These are phyloP conservation scores for Dioscorea zingiberensis DNA, from an alignment of 106 monocot genomes.

Conservation along the genomic window DNA sequence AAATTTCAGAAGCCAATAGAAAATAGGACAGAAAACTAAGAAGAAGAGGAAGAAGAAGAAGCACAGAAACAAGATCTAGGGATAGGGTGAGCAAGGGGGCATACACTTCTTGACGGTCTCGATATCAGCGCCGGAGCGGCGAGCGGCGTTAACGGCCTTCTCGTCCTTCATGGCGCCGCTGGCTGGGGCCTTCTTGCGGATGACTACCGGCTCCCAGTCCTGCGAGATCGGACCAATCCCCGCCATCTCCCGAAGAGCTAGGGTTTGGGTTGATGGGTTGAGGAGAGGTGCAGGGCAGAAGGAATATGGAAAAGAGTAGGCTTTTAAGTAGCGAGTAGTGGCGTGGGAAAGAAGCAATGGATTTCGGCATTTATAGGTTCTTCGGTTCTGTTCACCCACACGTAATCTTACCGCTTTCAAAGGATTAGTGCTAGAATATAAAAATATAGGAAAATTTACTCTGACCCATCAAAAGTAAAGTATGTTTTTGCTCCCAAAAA, in stretches of 20 bases:
- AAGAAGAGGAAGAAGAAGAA: background rate
- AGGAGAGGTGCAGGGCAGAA: background rate
- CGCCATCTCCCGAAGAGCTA: constrained; percentile 33
- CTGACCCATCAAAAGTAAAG: too few relatives aligned
- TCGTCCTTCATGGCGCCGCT: constrained; percentile 95
- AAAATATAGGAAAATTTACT: too few relatives aligned
- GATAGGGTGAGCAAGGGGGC: background rate
- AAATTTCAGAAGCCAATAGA: background rate
- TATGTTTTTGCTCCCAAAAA: too few relatives aligned
- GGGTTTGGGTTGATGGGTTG: background rate
- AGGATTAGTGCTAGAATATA: too few relatives aligned
- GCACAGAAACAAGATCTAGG: background rate
- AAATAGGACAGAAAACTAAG: background rate
- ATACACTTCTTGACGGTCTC: constrained; percentile 85
- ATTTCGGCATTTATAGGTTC: too few relatives aligned
- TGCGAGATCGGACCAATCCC: constrained; percentile 78
- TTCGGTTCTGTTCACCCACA: too few relatives aligned
- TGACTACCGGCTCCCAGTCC: constrained; percentile 85
- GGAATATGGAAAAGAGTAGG: too few relatives aligned
- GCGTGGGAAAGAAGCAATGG: too few relatives aligned
- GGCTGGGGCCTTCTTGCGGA: constrained; percentile 92
- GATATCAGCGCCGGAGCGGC: constrained; percentile 89
- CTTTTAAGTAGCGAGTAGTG: too few relatives aligned
- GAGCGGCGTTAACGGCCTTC: constrained; percentile 97
- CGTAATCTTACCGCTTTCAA: too few relatives aligned